These are phyloP conservation scores for Fusarium graminum DNA, from an alignment of 2,329 filamentous ascomycete species.

Conservation along the genomic window DNA sequence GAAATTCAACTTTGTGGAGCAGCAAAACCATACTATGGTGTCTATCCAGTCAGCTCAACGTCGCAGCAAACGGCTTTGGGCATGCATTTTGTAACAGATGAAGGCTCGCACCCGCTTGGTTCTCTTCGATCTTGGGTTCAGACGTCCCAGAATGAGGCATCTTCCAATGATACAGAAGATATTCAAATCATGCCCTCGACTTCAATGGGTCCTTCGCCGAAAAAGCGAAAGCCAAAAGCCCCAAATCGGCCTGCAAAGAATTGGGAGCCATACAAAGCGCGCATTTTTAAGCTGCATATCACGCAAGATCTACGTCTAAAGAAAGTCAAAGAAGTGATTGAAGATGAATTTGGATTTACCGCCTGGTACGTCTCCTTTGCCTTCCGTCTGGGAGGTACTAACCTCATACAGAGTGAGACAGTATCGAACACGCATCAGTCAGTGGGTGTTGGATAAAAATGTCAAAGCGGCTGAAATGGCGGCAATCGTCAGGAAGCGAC, in stretches of 20 bases:
- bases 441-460: conserved; percentile 18
- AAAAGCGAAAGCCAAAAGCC: conserved; percentile 3
- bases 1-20: too few relatives aligned
- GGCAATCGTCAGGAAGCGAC: background rate
- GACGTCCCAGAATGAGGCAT: accelerated
- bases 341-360: background rate
- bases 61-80: too few relatives aligned
- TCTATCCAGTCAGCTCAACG: too few relatives aligned
- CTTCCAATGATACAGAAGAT: background rate
- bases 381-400: background rate
- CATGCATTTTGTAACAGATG: too few relatives aligned
- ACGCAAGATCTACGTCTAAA: accelerated
- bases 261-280: conserved; percentile 10
- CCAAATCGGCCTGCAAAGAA: conserved; percentile 2
- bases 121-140: accelerated
- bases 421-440: background rate
- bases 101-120: too few relatives aligned
- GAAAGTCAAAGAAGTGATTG: background rate
- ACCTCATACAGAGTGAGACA: background rate
- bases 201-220: background rate
- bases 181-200: background rate
- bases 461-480: conserved; percentile 1
- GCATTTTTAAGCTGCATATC: conserved; percentile 8
- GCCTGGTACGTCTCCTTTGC: background rate
- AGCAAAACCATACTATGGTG: too few relatives aligned